Evolutionary conservation across 768 basidiomycete genomes (phyloP), one percentile per base, ranked within the genome.

Genomic region (Serendipita sp.): DNA sequence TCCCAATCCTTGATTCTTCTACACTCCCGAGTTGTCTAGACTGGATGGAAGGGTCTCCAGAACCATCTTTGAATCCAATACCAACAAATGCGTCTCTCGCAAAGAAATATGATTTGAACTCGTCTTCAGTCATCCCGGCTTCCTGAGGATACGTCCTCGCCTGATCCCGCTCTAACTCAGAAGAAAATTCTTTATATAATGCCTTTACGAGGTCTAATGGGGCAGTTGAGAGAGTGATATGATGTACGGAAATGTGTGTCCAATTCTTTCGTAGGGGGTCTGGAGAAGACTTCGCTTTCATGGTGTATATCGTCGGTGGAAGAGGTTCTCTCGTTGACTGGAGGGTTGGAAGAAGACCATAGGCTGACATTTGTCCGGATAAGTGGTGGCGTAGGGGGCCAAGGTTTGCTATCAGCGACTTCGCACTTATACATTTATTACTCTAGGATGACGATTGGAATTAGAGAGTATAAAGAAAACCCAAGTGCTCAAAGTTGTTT

Each of bases 61-160:
- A 65, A 50, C 62, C 70, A 31, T 37, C 53, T 10, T 64, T 45
- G 8, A 69, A 65, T 2, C 72, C 63, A 69, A 93, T 76, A 0
- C 83, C 90, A 63, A 93, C 72, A 68, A 93, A 79, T 2, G 87
- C 84, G 68, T 88, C 88, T 23, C 80, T 85, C 0, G 82, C 80
- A 68, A 89, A 88, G 73, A 87, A 93, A 72, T 91, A 91, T 10
- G 77, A 76, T 65, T 79, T 80, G 73, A 92, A 96, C 2, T 77
- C 74, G 36, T 79, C 73, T 27, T 77, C 76, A 3, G 74, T 72
- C 64, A 78, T 72, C 16, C 70, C 68, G 44, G 78, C 79, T 73
- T 91, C 88, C 73, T 94, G 92, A 0, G 92, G 91, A 73, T 94
- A 95, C 5, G 92, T 91, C 29, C 55, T 31, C 55, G 55, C 27